phyloP scores from a whole-genome alignment of 139 green algal species.

The Monoraphidium neglectum region DNA sequence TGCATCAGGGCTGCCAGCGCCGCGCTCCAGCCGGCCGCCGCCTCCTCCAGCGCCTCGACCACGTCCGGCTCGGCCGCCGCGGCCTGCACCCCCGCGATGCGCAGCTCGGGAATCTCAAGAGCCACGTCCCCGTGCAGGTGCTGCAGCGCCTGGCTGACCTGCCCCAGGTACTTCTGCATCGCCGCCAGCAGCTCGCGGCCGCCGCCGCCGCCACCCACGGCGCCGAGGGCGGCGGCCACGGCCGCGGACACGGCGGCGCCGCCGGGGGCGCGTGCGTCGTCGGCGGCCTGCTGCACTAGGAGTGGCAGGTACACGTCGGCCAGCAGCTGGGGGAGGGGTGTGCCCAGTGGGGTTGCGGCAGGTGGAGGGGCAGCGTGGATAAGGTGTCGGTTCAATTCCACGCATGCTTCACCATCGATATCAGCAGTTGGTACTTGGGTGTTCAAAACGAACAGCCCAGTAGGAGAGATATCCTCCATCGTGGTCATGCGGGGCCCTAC shows the following conservation, averaged over 20 bases:
- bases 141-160: slow-evolving; percentile 67
- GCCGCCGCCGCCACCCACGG: not conserved
- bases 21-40: slow-evolving; percentile 62
- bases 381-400: too few species aligned
- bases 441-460: too few species aligned
- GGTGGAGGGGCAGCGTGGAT: too few species aligned
- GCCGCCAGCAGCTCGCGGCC: slow-evolving; percentile 60
- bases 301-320: slow-evolving; percentile 59
- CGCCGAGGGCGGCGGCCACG: not conserved
- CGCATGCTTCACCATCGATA: too few species aligned
- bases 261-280: slow-evolving; percentile 3
- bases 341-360: too few species aligned
- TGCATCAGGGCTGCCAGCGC: slow-evolving; percentile 52
- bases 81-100: slow-evolving; percentile 40
- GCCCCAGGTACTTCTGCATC: slow-evolving; percentile 73
- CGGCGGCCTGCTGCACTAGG: slow-evolving; percentile 44
- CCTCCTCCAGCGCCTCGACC: slow-evolving; percentile 56
- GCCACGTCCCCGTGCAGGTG: slow-evolving; percentile 71
- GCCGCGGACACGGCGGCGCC: not conserved
- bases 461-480: too few species aligned
- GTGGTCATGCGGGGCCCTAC: too few species aligned
- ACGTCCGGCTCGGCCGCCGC: slow-evolving; percentile 50
- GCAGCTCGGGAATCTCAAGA: slow-evolving; percentile 59
- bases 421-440: too few species aligned
- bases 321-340: too few species aligned